Evolutionary conservation across 2,329 filamentous ascomycete genomes (phyloP), one percentile per base, ranked within the genome.

Genomic region (Sphaerulina populicola): DNA sequence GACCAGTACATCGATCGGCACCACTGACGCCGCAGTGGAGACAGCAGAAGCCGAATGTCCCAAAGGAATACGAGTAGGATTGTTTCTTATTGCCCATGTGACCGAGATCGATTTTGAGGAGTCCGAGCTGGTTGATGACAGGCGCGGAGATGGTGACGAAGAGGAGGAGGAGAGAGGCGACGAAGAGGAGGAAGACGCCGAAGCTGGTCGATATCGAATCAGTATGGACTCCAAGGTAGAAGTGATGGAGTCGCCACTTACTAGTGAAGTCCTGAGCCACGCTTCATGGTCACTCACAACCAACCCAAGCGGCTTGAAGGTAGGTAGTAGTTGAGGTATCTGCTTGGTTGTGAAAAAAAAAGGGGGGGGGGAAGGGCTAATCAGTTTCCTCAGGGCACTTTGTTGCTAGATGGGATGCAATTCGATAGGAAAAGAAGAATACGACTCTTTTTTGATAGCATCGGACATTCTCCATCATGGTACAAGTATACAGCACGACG

Each of bases 41-140:
- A 30, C 71, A 58, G 62, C 81, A 84, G 63, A 75, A 79, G 6
- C 81, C 81, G 67, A 82, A 83, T 0, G 77, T 79, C 40, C 81
- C 81, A 65, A 80, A 81, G 2, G 69, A 72, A 31, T 81, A 65
- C 9, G 57, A 52, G 2, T 66, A 68, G 36, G 72, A 61, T 23
- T 68, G 62, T 4, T 64, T 53, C 12, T 57, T 57, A 21, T 58
- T 51, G 18, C 59, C 53, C 23, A 63, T 58, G 56, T 71, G 69
- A 39, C 65, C 65, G 15, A 81, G 68, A 44, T 72, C 67, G 53
- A 83, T 73, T 51, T 72, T 74, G 50, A 83, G 64, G 35, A 84
- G 67, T 40, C 73, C 69, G 39, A 82, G 71, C 57, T 74, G 59
- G 59, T 79, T 71, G 58, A 81, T 73, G 39, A 83, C 76, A 7